Evolutionary conservation across 2,329 filamentous ascomycete species (phyloP), one percentile per base, ranked within the genome.

Genomic region (Colletotrichum zoysiae): DNA sequence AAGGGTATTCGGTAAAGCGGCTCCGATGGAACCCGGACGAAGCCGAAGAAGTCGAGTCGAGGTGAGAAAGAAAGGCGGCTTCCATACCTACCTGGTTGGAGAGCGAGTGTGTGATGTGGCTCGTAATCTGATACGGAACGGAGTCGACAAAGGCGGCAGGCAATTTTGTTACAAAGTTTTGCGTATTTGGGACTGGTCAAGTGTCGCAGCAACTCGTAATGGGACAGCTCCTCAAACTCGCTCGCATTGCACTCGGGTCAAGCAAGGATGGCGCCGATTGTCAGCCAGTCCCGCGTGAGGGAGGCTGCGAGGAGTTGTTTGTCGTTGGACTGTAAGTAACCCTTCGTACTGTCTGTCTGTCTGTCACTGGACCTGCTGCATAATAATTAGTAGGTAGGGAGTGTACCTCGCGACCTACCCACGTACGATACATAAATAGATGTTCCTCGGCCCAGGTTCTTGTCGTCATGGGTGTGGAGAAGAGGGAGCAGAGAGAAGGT

Each of bases 391-490:
- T 40, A 40, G 38, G 38, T 40, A 40, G n/a, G n/a, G n/a, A n/a
- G 38, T 12, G 12, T 40, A 55, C 35, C 30, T 30, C 3, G 30
- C 30, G 4, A 30, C 30, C 30, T 30, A 30, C 30, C 30, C 26
- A 30, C 26, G 3, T 30, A 30, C 2, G 26, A n/a, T 26, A 26
- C 26, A 26, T 30, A 30, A 30, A 30, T 5, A 4, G 30, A 20
- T 57, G 53, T 48, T n/a, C 26, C 56, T 59, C 40, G 14, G 40
- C 40, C 40, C 66, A 60, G 38, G 62, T 5, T 66, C 14, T 42
- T 70, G 67, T 70, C 62, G 46, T 70, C 67, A 66, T 66, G 44
- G n/a, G 62, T 55, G 61, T 66, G 67, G 61, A 66, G 62, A 33
- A 30, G 18, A 26, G 53, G 18, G 6, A 44, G 16, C 42, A 9